phyloP scores from a whole-genome alignment of 1,139 yeast species.

The Debaryomyces singareniensis region DNA sequence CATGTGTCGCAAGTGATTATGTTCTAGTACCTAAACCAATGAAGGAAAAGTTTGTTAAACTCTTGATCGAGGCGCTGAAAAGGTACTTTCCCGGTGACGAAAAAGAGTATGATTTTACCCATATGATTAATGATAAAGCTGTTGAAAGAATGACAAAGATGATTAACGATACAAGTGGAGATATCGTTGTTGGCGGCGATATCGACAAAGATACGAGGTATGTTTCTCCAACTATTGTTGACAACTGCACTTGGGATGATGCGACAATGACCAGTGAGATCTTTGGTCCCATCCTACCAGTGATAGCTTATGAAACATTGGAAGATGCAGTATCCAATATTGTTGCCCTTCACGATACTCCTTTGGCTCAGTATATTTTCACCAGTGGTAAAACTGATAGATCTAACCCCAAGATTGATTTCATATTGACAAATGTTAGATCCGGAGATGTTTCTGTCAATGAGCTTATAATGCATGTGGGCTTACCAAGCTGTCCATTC shows the following conservation, averaged over 20 bases:
- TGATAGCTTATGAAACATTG: conserved; percentile 50
- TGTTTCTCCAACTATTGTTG: conserved; percentile 71
- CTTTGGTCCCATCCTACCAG: conserved; percentile 84
- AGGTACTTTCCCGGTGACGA: conserved; percentile 42
- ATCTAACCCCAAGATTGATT: conserved; percentile 43
- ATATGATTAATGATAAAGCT: conserved; percentile 58
- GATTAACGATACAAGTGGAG: conserved; percentile 52
- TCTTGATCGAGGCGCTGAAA: conserved; percentile 36
- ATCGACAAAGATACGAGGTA: conserved; percentile 38
- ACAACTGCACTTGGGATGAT: conserved; percentile 59
- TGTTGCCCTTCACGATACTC: conserved; percentile 62
- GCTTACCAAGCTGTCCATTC: conserved; percentile 69
- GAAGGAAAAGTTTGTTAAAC: conserved; percentile 44
- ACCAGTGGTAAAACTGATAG: conserved; percentile 36
- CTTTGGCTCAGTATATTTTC: conserved; percentile 77
- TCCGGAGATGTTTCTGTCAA: conserved; percentile 74
- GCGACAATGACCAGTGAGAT: conserved; percentile 69
- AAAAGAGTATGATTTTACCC: conserved; percentile 41
- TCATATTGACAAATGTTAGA: conserved; percentile 48
- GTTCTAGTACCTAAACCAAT: conserved; percentile 55
- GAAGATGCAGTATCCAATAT: conserved; percentile 43
- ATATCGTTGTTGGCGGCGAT: conserved; percentile 53
- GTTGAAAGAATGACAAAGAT: conserved; percentile 44
- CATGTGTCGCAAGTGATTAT: conserved; percentile 88
- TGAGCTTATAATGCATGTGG: conserved; percentile 71